Base-by-base conservation (phyloP, 2,329 filamentous ascomycete species). In the Penicillium hesseltinei region DNA sequence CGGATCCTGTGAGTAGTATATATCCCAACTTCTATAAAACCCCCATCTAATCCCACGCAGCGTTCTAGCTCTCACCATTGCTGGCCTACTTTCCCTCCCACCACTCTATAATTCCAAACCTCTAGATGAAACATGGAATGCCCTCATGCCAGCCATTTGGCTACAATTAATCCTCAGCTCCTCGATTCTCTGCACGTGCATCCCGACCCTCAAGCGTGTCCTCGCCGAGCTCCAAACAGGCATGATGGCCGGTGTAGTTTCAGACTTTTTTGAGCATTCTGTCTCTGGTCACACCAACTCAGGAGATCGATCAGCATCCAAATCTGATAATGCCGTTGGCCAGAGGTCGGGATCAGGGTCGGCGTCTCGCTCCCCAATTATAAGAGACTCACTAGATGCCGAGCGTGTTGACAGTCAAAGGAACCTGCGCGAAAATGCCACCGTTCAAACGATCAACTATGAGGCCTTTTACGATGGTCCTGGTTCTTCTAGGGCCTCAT, bases 181-280 rank as follows among this genome's bases (percentile, higher is more conserved):
- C 8, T 60, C 58, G 0, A 46, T 57, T 21, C 36, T 60, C 9
- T 60, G 54, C 43, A 59, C 57, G 6, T 59, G 57, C 25, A 51
- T 60, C 21, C 58, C 58, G n/a, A 58, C 58, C 1, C 38, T 60
- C 9, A 58, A 60, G 27, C 45, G 55, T 10, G 54, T 60, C 2
- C 40, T 60, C 4, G 51, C 50, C 2, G 58, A 60, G 47, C 54
- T 60, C 2, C 58, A 58, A 23, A 60, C 58, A n/a, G 58, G 58
- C 2, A 60, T 58, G 58, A 60, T 60, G 55, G 54, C 50, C 5
- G 58, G 58, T 2, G 10, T 46, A 0, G 55, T 60, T 5, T 58
- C 58, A 1, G 51, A 58, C 8, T 60, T 54, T 17, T 58, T 60
- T 27, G 58, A 60, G 23, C 51, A 54, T 5, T 60, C 58, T 0